Conservation (phyloP, 2,329 filamentous ascomycete genomes). For the Karstenula rhodostoma region DNA sequence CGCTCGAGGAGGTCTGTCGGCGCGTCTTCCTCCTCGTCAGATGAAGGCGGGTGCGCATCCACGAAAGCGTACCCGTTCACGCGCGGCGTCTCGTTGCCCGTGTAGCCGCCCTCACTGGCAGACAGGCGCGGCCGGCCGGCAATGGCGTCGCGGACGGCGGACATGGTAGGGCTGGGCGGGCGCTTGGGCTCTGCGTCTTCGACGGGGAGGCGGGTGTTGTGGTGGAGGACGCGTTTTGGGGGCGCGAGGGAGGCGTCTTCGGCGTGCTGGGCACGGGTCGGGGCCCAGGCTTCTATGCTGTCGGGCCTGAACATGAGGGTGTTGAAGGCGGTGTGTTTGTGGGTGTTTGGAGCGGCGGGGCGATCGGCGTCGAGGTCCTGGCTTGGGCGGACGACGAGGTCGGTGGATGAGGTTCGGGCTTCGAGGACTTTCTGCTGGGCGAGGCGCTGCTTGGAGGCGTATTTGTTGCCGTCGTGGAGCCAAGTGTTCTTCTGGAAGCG, state of each 20-base stretch:
- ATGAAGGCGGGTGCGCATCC: conserved; percentile 86
- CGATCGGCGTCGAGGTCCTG: conserved; percentile 69
- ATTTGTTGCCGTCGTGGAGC: conserved; percentile 88
- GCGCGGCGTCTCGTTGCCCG: conserved; percentile 80
- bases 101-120: conserved; percentile 68
- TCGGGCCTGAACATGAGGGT: conserved; percentile 85
- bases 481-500: conserved; percentile 85
- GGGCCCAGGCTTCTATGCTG: conserved; percentile 62
- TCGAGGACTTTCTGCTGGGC: conserved; percentile 78
- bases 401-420: conserved; percentile 57
- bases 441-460: conserved; percentile 70
- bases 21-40: conserved; percentile 52
- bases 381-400: conserved; percentile 59
- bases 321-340: conserved; percentile 78
- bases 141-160: conserved; percentile 83
- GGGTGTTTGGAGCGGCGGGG: conserved; percentile 77
- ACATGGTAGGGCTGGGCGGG: conserved; percentile 82
- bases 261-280: conserved; percentile 71
- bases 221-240: conserved; percentile 78
- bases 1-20: conserved; percentile 54
- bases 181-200: conserved; percentile 54
- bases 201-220: conserved; percentile 80
- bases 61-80: conserved; percentile 96
- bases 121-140: conserved; percentile 71
- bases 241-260: conserved; percentile 76